Evolutionary conservation across 1,284 basidiomycete species (phyloP), one percentile per base, ranked within the genome.

Genomic region (Exobasidium cylindrosporum): DNA sequence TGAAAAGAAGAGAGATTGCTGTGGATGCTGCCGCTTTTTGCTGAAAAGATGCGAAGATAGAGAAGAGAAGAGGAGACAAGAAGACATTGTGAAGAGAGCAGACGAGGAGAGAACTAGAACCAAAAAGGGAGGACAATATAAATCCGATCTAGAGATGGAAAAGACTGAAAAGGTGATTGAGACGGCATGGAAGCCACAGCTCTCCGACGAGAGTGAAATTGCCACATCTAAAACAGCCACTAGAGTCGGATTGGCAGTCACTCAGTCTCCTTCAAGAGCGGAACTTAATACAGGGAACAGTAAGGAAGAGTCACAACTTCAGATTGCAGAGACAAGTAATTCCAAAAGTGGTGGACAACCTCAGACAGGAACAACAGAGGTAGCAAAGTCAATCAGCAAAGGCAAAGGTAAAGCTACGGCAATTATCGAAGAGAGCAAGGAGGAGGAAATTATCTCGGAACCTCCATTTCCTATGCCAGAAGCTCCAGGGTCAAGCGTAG

Each of bases 391-490:
- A n/a, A n/a, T n/a, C n/a, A n/a, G n/a, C n/a, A n/a, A 50, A 50
- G 47, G 26, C 3, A 50, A 50, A 24, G 26, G 47, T 24, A 50
- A 50, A 28, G 47, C 47, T 24, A 50, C 5, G 26, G 47, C 14
- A 28, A 24, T 7, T 13, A 24, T 21, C 2, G 47, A 28, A 7
- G 47, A 50, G 46, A 24, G 26, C 2, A 24, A 28, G 4, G 47
- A 50, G 46, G 46, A 47, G 26, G 47, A 6, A 3, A 4, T 4
- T 28, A 24, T 50, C 14, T 13, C 47, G 26, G 5, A 50, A 28
- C 21, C 47, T 2, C 47, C 47, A 24, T 21, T 50, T 2, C 47
- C 47, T 13, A 50, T 50, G 47, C 47, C 47, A 24, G 47, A 50
- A 40, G 35, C 35, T 7, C 35, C 35, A 10, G 35, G 35, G 35